Conservation (phyloP, 2,329 filamentous ascomycete species). For the Bipolaris cookei region DNA sequence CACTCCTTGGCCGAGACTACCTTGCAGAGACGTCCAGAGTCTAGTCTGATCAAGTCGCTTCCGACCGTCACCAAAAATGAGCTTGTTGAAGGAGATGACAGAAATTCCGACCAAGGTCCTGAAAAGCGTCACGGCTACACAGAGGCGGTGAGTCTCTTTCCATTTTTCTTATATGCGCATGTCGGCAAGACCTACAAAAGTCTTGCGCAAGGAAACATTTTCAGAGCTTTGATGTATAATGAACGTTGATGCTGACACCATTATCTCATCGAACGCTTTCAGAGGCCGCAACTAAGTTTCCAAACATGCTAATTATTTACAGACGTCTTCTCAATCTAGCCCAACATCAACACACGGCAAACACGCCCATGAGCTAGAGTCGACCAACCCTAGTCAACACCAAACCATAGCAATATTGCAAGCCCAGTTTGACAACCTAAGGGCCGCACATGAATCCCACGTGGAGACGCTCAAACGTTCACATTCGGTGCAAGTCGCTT, state of each 20-base stretch:
- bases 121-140: constrained; percentile 22
- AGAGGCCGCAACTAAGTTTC: not conserved
- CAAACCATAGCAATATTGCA: constrained; percentile 43
- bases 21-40: constrained; percentile 27
- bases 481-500: constrained; percentile 51
- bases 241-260: not conserved
- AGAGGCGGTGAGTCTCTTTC: constrained; percentile 40
- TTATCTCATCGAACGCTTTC: not conserved
- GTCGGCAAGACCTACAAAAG: constrained; percentile 26
- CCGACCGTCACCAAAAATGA: constrained; percentile 34
- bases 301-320: constrained; percentile 16
- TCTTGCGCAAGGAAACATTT: constrained; percentile 38
- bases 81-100: constrained; percentile 26
- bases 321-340: constrained; percentile 28
- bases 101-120: constrained; percentile 15
- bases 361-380: constrained; percentile 37
- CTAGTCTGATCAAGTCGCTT: constrained; percentile 27
- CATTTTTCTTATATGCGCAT: constrained; percentile 26
- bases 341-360: constrained; percentile 23
- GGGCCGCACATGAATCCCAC: constrained; percentile 50
- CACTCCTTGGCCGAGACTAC: constrained; percentile 31
- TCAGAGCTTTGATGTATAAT: constrained; percentile 23
- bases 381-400: constrained; percentile 41
- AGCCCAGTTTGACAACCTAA: constrained; percentile 46
- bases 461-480: constrained; percentile 45